Base-by-base conservation (phyloP, 1,284 basidiomycete species). In the Takashimella koratensis region DNA sequence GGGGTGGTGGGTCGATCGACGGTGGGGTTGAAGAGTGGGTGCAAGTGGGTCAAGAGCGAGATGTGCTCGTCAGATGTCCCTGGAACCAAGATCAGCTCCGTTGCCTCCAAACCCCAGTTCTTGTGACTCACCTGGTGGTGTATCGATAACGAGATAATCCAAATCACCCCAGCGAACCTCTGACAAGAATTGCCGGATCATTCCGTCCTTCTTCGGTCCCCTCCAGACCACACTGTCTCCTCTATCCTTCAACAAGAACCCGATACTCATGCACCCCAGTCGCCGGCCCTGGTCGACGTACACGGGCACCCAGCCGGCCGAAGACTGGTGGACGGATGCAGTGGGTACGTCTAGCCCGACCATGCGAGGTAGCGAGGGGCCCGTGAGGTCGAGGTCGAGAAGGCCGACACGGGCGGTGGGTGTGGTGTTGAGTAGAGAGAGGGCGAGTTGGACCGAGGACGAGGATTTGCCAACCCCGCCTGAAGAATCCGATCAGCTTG, bases 41-140 rank as follows among this genome's bases (percentile, higher is more conserved):
- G 84, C 59, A 98, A 83, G 67, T 98, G 93, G 65, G 98, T 95
- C 57, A 98, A 79, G 45, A 98, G 81, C 20, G 91, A 94, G 45
- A 99, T 84, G 79, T 98, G 96, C 74, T 99, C 96, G 78, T 99
- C 96, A 26, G 93, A 96, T 20, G 96, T 99, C 40, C 93, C 93
- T 95, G 58, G 16, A 8, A 16, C 10, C 16, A 16, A 8, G 30
- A 36, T 36, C 30, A 36, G 30, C 16, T 36, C 30, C 30, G 16
- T 8, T 26, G 16, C 30, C 16, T 36, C 10, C 8, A 36, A 36
- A 16, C 16, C 30, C 30, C 16, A 36, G 16, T 36, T 36, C 16
- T 36, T 36, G 8, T 16, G 30, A 76, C 85, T 63, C 62, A 92
- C 93, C 94, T 64, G 95, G 95, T 5, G 95, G 96, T 4, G 96